Evolutionary conservation across 495 filamentous ascomycete genomes (phyloP), one percentile per base, ranked within the genome.

Genomic region (Annulohypoxylon maeteangense): DNA sequence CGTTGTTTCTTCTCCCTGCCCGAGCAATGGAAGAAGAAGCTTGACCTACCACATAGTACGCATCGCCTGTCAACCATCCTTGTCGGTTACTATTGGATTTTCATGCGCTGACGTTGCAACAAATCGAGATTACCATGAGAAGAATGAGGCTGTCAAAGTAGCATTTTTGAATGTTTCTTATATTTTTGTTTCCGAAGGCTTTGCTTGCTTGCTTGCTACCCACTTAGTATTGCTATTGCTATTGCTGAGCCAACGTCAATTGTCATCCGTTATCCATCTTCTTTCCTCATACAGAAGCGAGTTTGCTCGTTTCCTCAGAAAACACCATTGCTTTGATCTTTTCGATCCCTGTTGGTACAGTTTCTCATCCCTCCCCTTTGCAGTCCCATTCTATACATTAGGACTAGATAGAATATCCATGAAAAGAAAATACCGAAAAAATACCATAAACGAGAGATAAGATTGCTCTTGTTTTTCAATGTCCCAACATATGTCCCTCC

Each of bases 371-470:
- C 62, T 16, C 42, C 40, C 54, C 65, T 73, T 73, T 61, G 65
- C 65, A 73, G 70, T 73, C 65, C 70, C 7, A 25, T 73, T 73
- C 70, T 73, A 73, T 73, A 73, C 70, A 73, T 73, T 73, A 68
- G 70, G 64, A 73, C 70, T 60, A 69, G 31, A 27, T 59, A 67
- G 32, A 60, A 48, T 51, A 59, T 48, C 29, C 55, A 60, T 32
- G 44, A 55, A 32, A 38, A 62, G 56, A 12, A 40, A 56, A 44
- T 44, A 44, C 23, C 23, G 55, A 27, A 34, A 40, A 48, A 61
- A 66, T 57, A 14, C 67, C 67, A 57, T 64, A 16, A 42, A 51
- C 20, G 50, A 71, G 70, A 70, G 65, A 53, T 62, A 73, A 73
- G 70, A 73, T 69, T 69, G 70, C 65, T 73, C 70, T 73, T 73